phyloP scores from a whole-genome alignment of 805 yeast species.

The Candida caryicola region DNA sequence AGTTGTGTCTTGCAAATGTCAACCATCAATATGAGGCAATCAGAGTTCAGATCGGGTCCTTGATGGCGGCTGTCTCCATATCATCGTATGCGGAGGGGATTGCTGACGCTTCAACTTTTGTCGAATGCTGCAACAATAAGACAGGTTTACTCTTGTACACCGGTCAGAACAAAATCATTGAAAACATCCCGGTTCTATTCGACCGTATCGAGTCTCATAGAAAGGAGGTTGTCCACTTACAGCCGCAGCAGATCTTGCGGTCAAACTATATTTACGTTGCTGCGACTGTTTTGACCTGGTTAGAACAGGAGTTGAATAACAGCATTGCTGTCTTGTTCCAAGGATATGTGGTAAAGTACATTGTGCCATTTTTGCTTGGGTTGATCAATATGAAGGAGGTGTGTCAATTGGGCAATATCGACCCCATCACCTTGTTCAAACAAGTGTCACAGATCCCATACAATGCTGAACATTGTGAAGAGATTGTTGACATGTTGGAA shows the following conservation, averaged over 20 bases:
- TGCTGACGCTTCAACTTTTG: slow-evolving; percentile 36
- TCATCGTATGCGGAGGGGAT: slow-evolving; percentile 43
- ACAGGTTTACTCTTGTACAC: slow-evolving; percentile 33
- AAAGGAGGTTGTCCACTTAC: slow-evolving; percentile 27
- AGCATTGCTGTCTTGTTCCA: slow-evolving; percentile 53
- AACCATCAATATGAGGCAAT: slow-evolving; percentile 73
- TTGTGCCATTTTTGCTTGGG: slow-evolving; percentile 68
- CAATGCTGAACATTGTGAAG: slow-evolving; percentile 17
- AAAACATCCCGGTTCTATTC: slow-evolving; percentile 43
- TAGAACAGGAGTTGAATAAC: slow-evolving; percentile 51
- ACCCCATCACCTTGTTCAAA: slow-evolving; percentile 48
- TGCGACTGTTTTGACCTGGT: slow-evolving; percentile 62
- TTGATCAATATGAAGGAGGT: slow-evolving; percentile 73
- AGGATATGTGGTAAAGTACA: slow-evolving; percentile 45
- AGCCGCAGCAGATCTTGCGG: slow-evolving; percentile 56
- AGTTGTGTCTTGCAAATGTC: slow-evolving; percentile 46
- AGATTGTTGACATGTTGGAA: slow-evolving; percentile 40
- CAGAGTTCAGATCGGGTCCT: slow-evolving; percentile 61
- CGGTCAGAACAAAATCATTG: slow-evolving; percentile 26
- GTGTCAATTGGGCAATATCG: slow-evolving; percentile 63
- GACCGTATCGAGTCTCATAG: slow-evolving; percentile 42
- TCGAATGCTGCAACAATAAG: slow-evolving; percentile 32
- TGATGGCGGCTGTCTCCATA: slow-evolving; percentile 48
- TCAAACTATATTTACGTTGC: slow-evolving; percentile 62
- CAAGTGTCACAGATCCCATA: slow-evolving; percentile 44